A percentile compares a stretch with the other conserved stretches of the same genome.
Conservation (phyloP, 768 basidiomycete genomes). For the Lactarius deliciosus region DNA sequence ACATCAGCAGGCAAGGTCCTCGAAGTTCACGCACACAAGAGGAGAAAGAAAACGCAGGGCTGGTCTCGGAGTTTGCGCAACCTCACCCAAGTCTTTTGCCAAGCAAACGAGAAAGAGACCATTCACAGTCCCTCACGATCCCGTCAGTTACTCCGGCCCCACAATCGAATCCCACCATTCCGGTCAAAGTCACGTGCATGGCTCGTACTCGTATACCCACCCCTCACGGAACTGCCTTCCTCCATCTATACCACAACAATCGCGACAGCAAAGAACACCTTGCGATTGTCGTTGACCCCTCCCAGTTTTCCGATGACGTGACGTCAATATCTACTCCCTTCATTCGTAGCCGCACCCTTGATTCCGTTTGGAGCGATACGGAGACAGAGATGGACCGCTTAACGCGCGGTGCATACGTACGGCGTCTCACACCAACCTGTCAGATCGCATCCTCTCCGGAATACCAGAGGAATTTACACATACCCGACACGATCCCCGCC, state of each 20-base stretch:
- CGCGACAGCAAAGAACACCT: conserved; percentile 93
- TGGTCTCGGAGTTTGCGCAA: conserved; percentile 39
- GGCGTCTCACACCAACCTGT: conserved; percentile 64
- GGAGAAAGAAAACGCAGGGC: conserved; percentile 52
- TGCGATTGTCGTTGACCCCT: conserved; percentile 90
- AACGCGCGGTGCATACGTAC: conserved; percentile 90
- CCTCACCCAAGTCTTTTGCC: conserved; percentile 39
- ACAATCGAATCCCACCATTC: conserved; percentile 28
- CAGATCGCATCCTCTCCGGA: conserved; percentile 37
- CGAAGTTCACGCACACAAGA: conserved; percentile 56
- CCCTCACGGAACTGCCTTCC: conserved; percentile 87
- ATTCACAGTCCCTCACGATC: conserved; percentile 19
- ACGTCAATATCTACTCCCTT: conserved; percentile 40
- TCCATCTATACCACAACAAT: conserved; percentile 94
- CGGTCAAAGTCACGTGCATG: conserved; percentile 85
- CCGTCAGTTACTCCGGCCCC: conserved; percentile 23
- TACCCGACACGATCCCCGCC: conserved; percentile 47
- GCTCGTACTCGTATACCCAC: conserved; percentile 97
- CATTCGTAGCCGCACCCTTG: conserved; percentile 80
- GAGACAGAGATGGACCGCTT: conserved; percentile 96
- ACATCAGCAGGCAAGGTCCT: conserved; percentile 76
- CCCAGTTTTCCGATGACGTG: conserved; percentile 62
- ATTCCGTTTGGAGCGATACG: conserved; percentile 75
- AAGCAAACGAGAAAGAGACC: conserved; percentile 40
- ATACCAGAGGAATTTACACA: conserved; percentile 22